These are phyloP conservation scores for Metarhizium rileyi DNA, from an alignment of 2,329 filamentous ascomycete species.

Conservation along the genomic window DNA sequence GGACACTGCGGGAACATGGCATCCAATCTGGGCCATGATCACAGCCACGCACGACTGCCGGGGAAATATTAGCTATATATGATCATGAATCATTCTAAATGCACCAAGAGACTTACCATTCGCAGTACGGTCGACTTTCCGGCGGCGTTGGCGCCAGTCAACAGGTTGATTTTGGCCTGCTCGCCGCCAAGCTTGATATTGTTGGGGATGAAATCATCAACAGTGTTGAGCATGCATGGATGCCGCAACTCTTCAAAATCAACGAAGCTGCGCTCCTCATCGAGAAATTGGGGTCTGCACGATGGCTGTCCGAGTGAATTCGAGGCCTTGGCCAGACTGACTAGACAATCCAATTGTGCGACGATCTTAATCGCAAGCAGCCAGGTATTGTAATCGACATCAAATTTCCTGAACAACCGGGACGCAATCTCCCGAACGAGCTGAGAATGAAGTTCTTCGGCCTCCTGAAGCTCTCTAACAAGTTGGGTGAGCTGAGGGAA, in stretches of 20 bases:
- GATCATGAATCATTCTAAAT: not conserved
- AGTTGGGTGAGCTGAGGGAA: constrained; percentile 72
- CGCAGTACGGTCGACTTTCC: constrained; percentile 94
- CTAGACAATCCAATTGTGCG: constrained; percentile 87
- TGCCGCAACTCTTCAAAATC: constrained; percentile 89
- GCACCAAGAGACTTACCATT: constrained; percentile 53
- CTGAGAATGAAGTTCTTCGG: constrained; percentile 86
- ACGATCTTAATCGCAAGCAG: constrained; percentile 82
- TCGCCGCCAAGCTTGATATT: constrained; percentile 79
- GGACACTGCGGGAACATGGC: constrained; percentile 74
- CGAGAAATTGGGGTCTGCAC: constrained; percentile 80
- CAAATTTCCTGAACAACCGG: constrained; percentile 80
- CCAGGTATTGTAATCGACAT: constrained; percentile 78
- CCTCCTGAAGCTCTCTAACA: constrained; percentile 83
- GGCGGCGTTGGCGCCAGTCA: constrained; percentile 93
- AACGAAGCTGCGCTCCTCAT: constrained; percentile 75
- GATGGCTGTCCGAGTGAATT: constrained; percentile 73
- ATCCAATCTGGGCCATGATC: constrained; percentile 95
- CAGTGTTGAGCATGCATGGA: constrained; percentile 83
- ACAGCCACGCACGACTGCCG: constrained; percentile 80
- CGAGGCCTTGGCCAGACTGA: constrained; percentile 86
- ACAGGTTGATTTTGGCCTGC: constrained; percentile 72
- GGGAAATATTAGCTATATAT: not conserved
- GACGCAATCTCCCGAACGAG: constrained; percentile 78
- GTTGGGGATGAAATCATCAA: constrained; percentile 94